phyloP scores from a whole-genome alignment of 441 rosid genomes.

The Geranium incanum region DNA sequence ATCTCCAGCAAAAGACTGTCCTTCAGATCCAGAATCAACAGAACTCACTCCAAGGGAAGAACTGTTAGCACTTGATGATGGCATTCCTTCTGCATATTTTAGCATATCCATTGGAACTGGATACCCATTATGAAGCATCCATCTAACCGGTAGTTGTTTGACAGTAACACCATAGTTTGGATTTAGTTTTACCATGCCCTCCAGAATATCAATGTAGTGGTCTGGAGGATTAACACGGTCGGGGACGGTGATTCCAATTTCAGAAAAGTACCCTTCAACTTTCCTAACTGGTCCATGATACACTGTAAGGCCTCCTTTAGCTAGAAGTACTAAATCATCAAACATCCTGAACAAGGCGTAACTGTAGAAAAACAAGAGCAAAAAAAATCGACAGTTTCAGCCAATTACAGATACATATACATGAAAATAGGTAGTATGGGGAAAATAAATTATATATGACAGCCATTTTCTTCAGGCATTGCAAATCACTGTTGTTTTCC shows the following conservation, averaged over 20 bases:
- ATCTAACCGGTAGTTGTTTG: slow-evolving; percentile 53
- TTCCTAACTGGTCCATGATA: slow-evolving; percentile 87
- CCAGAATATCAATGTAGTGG: slow-evolving; percentile 88
- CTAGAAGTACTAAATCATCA: slow-evolving; percentile 89
- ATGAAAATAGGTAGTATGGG: slow-evolving; percentile 1
- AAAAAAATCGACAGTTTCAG: not conserved
- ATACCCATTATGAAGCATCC: slow-evolving; percentile 34
- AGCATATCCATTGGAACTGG: slow-evolving; percentile 87
- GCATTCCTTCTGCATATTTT: slow-evolving; percentile 42
- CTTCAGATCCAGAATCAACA: slow-evolving; percentile 26
- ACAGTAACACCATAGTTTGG: slow-evolving; percentile 38
- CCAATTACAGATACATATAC: not conserved
- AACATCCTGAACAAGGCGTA: slow-evolving; percentile 86
- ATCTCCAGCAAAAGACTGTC: slow-evolving; percentile 62
- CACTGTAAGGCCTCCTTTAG: slow-evolving; percentile 84
- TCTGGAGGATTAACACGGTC: slow-evolving; percentile 94
- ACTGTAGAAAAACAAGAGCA: slow-evolving; percentile 37
- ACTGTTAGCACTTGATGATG: slow-evolving; percentile 37
- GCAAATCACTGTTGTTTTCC: not conserved
- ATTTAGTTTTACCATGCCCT: slow-evolving; percentile 67
- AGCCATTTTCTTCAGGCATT: not conserved
- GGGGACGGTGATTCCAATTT: slow-evolving; percentile 74
- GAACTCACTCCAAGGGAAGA: slow-evolving; percentile 36
- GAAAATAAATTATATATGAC: not conserved
- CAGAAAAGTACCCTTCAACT: slow-evolving; percentile 73